Conservation (phyloP, 495 filamentous ascomycete genomes). For the Penicillium manginii region DNA sequence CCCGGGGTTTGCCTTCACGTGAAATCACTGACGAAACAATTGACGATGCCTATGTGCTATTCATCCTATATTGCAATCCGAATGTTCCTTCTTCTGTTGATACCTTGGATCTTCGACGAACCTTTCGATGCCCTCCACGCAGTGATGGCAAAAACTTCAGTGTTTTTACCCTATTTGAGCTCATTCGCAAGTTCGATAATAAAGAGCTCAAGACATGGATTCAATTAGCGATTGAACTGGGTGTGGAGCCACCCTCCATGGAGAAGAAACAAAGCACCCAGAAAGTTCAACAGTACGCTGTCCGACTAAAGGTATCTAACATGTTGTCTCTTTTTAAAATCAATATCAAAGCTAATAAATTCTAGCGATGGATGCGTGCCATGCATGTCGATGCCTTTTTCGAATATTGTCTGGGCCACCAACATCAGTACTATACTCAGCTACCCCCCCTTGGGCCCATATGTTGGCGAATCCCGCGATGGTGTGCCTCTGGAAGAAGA, state of each 20-base stretch:
- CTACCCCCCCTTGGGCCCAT: slow-evolving; percentile 65
- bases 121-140: slow-evolving; percentile 82
- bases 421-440: slow-evolving; percentile 82
- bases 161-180: slow-evolving; percentile 76
- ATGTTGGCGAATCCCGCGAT: slow-evolving; percentile 72
- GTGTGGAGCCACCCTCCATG: slow-evolving; percentile 83
- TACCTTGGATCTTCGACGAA: slow-evolving; percentile 72
- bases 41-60: slow-evolving; percentile 84
- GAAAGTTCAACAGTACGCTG: slow-evolving; percentile 97
- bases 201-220: slow-evolving; percentile 98
- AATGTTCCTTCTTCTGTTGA: slow-evolving; percentile 72
- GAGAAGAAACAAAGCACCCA: slow-evolving; percentile 92
- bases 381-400: slow-evolving; percentile 99
- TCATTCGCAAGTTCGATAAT: slow-evolving; percentile 79
- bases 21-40: slow-evolving; percentile 74
- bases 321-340: slow-evolving; percentile 15
- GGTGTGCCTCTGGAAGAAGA: slow-evolving; percentile 92
- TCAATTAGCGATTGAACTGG: slow-evolving; percentile 83
- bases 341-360: slow-evolving; percentile 11
- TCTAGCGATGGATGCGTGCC: slow-evolving; percentile 93
- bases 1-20: slow-evolving; percentile 63
- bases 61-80: slow-evolving; percentile 92
- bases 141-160: slow-evolving; percentile 94
- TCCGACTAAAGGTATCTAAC: slow-evolving; percentile 76
- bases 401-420: slow-evolving; percentile 81